Evolutionary conservation across 192 early-diverging fungal species (phyloP).

Genomic region (Anaeromyces robustus): DNA sequence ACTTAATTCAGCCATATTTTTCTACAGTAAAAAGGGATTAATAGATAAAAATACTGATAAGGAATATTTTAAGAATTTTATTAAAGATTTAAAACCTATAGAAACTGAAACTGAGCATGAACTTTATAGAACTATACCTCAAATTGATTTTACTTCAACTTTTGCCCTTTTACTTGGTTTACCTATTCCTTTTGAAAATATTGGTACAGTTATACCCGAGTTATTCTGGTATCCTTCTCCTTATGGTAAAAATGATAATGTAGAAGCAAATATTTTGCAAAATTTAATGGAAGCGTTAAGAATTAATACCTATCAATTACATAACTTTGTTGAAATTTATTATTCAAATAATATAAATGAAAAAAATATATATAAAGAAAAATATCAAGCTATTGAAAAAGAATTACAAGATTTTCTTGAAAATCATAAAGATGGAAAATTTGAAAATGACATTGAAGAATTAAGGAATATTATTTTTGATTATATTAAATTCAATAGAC

Average conservation of each 20-base stretch:
- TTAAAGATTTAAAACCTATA: not conserved
- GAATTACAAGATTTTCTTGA: not conserved
- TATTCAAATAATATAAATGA: not conserved
- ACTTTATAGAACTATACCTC: constrained; percentile 44
- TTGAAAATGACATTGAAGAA: not conserved
- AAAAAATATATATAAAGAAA: not conserved
- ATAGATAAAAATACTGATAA: not conserved
- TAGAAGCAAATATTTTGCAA: not conserved
- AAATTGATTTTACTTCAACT: constrained; percentile 86
- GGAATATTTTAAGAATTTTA: not conserved
- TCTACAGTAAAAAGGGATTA: constrained; percentile 34
- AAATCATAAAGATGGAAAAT: not conserved
- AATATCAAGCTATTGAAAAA: not conserved
- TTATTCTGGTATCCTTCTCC: constrained; percentile 29
- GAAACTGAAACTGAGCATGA: constrained; percentile 22
- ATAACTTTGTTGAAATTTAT: not conserved
- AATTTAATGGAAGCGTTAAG: not conserved
- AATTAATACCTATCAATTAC: not conserved
- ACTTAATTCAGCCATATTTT: constrained; percentile 65
- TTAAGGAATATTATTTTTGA: not conserved
- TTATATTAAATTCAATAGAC: not conserved
- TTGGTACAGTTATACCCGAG: constrained; percentile 80
- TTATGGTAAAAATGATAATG: not conserved
- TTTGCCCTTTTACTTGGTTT: constrained; percentile 61
- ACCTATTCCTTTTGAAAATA: constrained; percentile 84